Evolutionary conservation across 345 rosid species (phyloP).

Genomic region (Dipteronia dyeriana): DNA sequence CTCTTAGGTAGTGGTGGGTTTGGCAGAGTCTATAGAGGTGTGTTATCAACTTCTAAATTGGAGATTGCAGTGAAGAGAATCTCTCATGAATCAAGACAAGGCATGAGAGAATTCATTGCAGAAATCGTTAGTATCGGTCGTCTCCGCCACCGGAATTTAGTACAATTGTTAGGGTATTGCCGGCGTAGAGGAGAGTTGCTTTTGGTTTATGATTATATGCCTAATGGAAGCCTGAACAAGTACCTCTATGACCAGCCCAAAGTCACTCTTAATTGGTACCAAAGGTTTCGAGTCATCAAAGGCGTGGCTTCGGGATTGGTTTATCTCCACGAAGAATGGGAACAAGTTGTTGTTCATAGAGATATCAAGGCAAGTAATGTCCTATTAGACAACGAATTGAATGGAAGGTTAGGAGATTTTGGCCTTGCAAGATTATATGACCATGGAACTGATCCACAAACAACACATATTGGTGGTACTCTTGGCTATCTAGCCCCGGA

Average conservation of each 20-base stretch:
- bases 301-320: constrained; percentile 58
- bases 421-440: constrained; percentile 65
- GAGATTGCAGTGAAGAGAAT: constrained; percentile 66
- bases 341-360: constrained; percentile 64
- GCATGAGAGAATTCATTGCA: constrained; percentile 61
- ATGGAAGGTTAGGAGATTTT: constrained; percentile 62
- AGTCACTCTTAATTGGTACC: constrained; percentile 49
- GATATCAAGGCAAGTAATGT: constrained; percentile 70
- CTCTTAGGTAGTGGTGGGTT: constrained; percentile 66
- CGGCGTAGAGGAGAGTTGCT: constrained; percentile 61
- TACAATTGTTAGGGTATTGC: constrained; percentile 56
- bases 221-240: constrained; percentile 61
- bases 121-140: constrained; percentile 59
- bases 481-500: constrained; percentile 73
- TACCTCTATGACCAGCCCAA: constrained; percentile 46
- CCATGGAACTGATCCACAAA: constrained; percentile 60
- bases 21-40: constrained; percentile 65
- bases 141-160: constrained; percentile 62
- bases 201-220: constrained; percentile 65
- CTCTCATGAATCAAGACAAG: constrained; percentile 63
- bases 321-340: constrained; percentile 73
- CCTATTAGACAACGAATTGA: constrained; percentile 51
- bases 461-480: constrained; percentile 58
- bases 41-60: constrained; percentile 40
- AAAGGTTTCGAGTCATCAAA: constrained; percentile 49